Evolutionary conservation across 352 stramenopile species (phyloP).

Genomic region (Elongisporangium undulatum): DNA sequence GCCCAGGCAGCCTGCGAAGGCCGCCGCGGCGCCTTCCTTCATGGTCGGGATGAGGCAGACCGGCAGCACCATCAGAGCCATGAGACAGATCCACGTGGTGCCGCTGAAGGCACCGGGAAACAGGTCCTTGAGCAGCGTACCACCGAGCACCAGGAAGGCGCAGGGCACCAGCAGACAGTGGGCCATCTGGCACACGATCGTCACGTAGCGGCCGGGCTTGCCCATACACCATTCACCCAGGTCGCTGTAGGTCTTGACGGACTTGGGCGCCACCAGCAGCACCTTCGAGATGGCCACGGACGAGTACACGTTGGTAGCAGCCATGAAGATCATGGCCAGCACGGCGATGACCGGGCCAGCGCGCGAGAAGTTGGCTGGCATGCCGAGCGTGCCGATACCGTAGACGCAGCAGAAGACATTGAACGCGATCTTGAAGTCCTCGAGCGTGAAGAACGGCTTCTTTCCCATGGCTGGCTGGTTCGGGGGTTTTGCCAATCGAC

Average conservation of each 20-base stretch:
- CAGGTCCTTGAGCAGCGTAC: conserved; percentile 46
- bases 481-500: not conserved
- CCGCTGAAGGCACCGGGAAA: conserved; percentile 35
- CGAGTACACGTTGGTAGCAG: conserved; percentile 50
- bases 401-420: conserved; percentile 68
- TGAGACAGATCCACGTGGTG: conserved; percentile 50
- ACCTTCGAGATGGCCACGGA: conserved; percentile 40
- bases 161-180: conserved; percentile 46
- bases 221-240: conserved; percentile 48
- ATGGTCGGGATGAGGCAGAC: conserved; percentile 50
- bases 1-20: conserved; percentile 41
- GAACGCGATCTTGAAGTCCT: conserved; percentile 61
- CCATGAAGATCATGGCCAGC: conserved; percentile 53
- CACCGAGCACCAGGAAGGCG: conserved; percentile 58
- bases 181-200: conserved; percentile 36
- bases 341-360: conserved; percentile 34
- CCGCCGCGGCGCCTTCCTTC: conserved; percentile 39
- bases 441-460: conserved; percentile 38
- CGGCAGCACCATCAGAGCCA: conserved; percentile 37
- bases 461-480: not conserved
- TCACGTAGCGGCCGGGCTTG: conserved; percentile 36
- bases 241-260: conserved; percentile 44
- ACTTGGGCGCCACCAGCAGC: conserved; percentile 41
- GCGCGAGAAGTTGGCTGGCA: conserved; percentile 66
- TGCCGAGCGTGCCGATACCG: conserved; percentile 56